Percentiles rank a stretch among this genome's conserved stretches.
Evolutionary conservation across 2,329 filamentous ascomycete species (phyloP).

Genomic region (Fusarium ramigenum): DNA sequence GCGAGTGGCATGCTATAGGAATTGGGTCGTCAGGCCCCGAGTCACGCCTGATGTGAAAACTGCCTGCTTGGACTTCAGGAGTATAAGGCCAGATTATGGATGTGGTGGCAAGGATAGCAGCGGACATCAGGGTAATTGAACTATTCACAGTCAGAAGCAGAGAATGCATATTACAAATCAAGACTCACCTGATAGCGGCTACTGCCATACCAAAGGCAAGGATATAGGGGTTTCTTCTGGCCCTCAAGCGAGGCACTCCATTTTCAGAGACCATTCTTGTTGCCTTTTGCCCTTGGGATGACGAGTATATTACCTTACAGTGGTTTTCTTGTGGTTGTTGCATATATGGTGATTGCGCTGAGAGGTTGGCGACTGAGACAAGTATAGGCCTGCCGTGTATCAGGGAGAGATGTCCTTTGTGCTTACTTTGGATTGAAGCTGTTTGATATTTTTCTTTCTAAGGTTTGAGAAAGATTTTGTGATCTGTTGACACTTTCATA

Average conservation of each 20-base stretch:
- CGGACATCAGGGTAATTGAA: conserved; percentile 15
- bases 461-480: background rate
- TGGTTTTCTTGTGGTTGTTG: background rate
- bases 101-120: conserved; percentile 15
- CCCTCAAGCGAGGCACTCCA: background rate
- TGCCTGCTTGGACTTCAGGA: background rate
- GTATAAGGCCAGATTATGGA: conserved; percentile 14
- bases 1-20: conserved; percentile 70
- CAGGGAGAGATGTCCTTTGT: background rate
- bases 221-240: conserved; percentile 18
- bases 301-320: background rate
- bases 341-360: background rate
- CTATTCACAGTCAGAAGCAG: background rate
- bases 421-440: background rate
- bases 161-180: rapidly evolving
- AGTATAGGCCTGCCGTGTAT: background rate
- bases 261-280: background rate
- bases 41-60: background rate
- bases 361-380: background rate
- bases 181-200: conserved; percentile 20
- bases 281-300: background rate
- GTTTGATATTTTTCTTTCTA: no score
- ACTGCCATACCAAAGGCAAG: conserved; percentile 22
- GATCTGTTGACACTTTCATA: background rate
- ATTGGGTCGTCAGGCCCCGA: conserved; percentile 19